Base-by-base conservation (phyloP, 495 filamentous ascomycete genomes). In the Lasiosphaeriaceae sp. region DNA sequence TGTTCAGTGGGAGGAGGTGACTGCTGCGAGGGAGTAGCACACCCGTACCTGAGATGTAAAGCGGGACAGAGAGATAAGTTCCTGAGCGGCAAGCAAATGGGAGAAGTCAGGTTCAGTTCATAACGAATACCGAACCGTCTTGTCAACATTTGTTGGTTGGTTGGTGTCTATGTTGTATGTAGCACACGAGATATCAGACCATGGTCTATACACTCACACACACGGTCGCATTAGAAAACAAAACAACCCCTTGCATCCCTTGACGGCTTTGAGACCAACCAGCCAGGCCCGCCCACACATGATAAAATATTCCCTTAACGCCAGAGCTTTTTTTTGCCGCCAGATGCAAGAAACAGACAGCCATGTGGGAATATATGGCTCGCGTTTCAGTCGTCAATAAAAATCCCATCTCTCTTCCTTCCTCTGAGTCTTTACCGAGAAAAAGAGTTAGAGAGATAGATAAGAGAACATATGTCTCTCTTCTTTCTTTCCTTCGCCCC, bases 1-100 rank as follows among this genome's bases (percentile, higher is more conserved):
- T 8, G 94, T 97, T 66, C 94, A 97, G 76, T 98, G 93, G 94
- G 94, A 97, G 77, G 90, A 96, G 71, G 66, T 77, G 61, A 63
- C 51, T 16, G 63, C 62, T 7, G 63, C 63, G 59, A 57, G 70
- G 62, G 67, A 63, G 50, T 39, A 46, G 8, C 26, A 29, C 26
- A 21, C 20, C 14, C 7, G 16, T 12, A 9, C 39, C 34, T 8
- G 2, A 37, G 14, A 37, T 9, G 34, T 37, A 8, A 9, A 14
- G 34, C 34, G 34, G 22, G 16, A 41, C 11, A 19, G 20, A 57
- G 23, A 52, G 39, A 11, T 4, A 44, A 14, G 11, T 11, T 39
- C 12, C 43, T 11, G n/a, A n/a, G n/a, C n/a, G n/a, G n/a, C n/a
- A n/a, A n/a, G n/a, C n/a, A n/a, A n/a, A n/a, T n/a, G n/a, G 26